Evolutionary conservation across 108 stramenopile genomes (phyloP), one percentile per base, ranked within the genome.

Genomic region (Stephanodiscus minutulus): DNA sequence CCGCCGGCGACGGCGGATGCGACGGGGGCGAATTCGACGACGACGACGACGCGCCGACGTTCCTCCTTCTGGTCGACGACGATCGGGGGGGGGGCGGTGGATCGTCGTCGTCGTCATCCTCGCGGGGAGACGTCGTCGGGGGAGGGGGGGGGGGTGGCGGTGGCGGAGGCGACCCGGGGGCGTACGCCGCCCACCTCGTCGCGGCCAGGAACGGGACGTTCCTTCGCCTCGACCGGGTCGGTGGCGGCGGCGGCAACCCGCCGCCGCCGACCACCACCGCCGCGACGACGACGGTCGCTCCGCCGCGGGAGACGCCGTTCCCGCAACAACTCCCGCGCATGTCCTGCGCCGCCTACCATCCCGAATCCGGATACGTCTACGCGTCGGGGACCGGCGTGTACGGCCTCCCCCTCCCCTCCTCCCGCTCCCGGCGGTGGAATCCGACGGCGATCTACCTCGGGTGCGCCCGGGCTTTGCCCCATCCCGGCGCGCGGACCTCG

Each of bases 11-110:
- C 61, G 68, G 56, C 17, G 11, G 36, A 53, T 18, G 71, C 61
- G 35, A 43, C 59, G 15, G 5, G 31, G 31, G 31, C 31, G 31
- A 33, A 3, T 64, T 73, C 17, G 69, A 43, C 35, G 28, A 66
- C 22, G 13, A 60, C 25, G 70, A 61, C 61, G 68, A 60, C 20
- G 8, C 86, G 1, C 43, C 84, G n/a, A 64, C 86, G 3, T 93
- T 91, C 75, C 68, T 94, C 36, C 54, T 94, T 15, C 60, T 94
- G 61, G 87, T 91, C 0, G 93, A 94, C 54, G 93, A 94, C 69
- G 79, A 56, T 57, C 61, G 0, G 18, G 53, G 4, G 28, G 17
- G 5, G n/a, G 36, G 27, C 37, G n/a, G n/a, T n/a, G n/a, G n/a
- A n/a, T n/a, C 41, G 0, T 20, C 48, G 33, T 27, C 64, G n/a